Base-by-base conservation (phyloP, 2,329 filamentous ascomycete genomes). In the Aureobasidium sp. region DNA sequence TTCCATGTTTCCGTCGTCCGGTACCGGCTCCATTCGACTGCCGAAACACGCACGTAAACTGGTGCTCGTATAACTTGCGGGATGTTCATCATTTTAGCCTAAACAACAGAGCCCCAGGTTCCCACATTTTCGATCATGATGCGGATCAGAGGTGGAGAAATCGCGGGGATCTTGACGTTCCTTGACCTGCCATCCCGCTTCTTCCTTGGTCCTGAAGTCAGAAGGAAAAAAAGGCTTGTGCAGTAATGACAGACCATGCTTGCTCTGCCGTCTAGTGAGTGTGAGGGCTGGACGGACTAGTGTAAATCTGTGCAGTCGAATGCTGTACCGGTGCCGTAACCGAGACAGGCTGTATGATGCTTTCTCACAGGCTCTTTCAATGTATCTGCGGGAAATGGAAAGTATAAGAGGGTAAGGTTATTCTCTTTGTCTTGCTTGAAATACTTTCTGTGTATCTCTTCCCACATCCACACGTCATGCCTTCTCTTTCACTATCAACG, bases 121-220 rank as follows among this genome's bases (percentile, higher is more conserved):
- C 23, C 31, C 40, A 25, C 11, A 18, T 20, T 23, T 20, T 5
- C 27, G 42, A 61, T 61, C 43, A 50, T 48, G 56, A 48, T 48
- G 56, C 56, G 33, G 42, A 47, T 59, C 58, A 25, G 16, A 40
- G 42, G 58, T 61, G 58, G 58, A 50, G 58, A 61, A 61, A 61
- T 50, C 58, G 58, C 58, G 58, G 58, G 58, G 58, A 47, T 47
- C 55, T 38, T 61, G 58, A 48, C 42, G 31, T 61, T n/a, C n/a
- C 58, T 50, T 50, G 56, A 59, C 56, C 36, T 38, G 27, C 43
- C 27, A 27, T 48, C 23, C 36, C 45, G 45, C 33, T 31, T 23
- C 29, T 23, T 3, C 25, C 42, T 42, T n/a, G n/a, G n/a, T n/a
- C n/a, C n/a, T n/a, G n/a, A n/a, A n/a, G n/a, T n/a, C n/a, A n/a